Conservation (phyloP, 1,284 basidiomycete species). For the Mycena citricolor region DNA sequence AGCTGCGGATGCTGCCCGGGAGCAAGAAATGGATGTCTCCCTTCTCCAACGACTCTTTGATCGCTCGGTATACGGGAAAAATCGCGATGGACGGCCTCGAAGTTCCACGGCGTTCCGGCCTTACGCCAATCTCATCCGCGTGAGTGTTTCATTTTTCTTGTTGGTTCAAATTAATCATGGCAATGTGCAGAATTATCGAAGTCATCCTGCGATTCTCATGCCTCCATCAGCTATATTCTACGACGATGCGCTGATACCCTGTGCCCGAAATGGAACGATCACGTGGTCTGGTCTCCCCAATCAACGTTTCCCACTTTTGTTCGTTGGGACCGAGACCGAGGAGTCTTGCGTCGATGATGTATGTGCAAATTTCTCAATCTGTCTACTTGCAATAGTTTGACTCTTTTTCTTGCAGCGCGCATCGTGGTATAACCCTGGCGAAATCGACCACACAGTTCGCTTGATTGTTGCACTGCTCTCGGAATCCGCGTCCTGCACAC, state of each 20-base stretch:
- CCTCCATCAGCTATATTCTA: slow-evolving; percentile 50
- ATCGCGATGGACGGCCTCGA: slow-evolving; percentile 13
- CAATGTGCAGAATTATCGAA: slow-evolving; percentile 41
- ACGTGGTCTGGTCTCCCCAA: slow-evolving; percentile 40
- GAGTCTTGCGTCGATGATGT: slow-evolving; percentile 46
- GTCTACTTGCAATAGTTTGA: neutral
- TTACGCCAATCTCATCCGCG: slow-evolving; percentile 42
- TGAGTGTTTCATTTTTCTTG: slow-evolving; percentile 26
- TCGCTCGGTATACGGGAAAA: slow-evolving; percentile 37
- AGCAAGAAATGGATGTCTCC: slow-evolving; percentile 45
- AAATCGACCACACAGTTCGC: slow-evolving; percentile 39
- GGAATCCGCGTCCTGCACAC: slow-evolving; percentile 34
- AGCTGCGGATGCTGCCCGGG: slow-evolving; percentile 39
- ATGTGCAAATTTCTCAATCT: neutral
- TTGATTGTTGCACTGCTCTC: slow-evolving; percentile 37
- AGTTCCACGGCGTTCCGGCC: slow-evolving; percentile 29
- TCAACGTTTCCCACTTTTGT: slow-evolving; percentile 39
- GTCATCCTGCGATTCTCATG: slow-evolving; percentile 51
- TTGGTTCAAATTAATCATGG: neutral
- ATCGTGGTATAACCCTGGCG: slow-evolving; percentile 47
- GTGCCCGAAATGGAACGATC: slow-evolving; percentile 40
- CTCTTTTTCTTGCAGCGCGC: slow-evolving; percentile 32
- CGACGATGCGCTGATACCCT: slow-evolving; percentile 43
- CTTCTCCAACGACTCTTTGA: slow-evolving; percentile 47
- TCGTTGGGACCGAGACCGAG: slow-evolving; percentile 37